Conservation (phyloP, 139 green algal species). For the Coccomyxa sp. region DNA sequence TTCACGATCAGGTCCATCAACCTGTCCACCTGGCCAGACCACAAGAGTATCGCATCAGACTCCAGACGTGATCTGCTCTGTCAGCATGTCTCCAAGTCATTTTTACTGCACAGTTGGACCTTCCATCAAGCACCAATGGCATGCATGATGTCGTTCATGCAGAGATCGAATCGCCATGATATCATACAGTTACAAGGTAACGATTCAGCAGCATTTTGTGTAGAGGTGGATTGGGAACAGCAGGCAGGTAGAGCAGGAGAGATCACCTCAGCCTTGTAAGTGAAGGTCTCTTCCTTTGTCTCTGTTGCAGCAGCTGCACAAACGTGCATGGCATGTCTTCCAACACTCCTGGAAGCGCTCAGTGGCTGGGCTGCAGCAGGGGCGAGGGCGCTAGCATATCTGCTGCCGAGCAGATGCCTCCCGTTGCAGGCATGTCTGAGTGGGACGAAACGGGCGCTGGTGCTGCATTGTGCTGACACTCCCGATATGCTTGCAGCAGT, state of each 20-base stretch:
- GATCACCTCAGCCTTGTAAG: slow-evolving; percentile 46
- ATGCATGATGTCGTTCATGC: background rate
- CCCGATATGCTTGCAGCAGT: background rate
- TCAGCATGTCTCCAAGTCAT: background rate
- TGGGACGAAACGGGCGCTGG: background rate
- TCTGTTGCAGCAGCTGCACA: background rate
- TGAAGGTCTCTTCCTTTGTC: slow-evolving; percentile 33
- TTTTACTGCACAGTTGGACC: background rate
- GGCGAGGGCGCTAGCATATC: background rate
- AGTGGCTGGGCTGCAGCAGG: background rate
- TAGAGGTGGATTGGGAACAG: background rate
- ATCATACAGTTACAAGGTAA: background rate
- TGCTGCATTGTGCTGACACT: background rate
- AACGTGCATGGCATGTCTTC: slow-evolving; percentile 1
- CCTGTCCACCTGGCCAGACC: slow-evolving; percentile 76
- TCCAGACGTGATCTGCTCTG: background rate
- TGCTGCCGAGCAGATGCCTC: background rate
- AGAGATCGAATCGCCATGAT: background rate
- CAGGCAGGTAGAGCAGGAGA: background rate
- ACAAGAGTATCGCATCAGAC: background rate
- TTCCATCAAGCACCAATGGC: background rate
- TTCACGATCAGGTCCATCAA: slow-evolving; percentile 99
- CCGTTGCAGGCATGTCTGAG: background rate
- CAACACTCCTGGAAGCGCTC: background rate
- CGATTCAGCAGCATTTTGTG: background rate